Base-by-base conservation (phyloP, 495 filamentous ascomycete species). In the Trichoderma orchidacearum region DNA sequence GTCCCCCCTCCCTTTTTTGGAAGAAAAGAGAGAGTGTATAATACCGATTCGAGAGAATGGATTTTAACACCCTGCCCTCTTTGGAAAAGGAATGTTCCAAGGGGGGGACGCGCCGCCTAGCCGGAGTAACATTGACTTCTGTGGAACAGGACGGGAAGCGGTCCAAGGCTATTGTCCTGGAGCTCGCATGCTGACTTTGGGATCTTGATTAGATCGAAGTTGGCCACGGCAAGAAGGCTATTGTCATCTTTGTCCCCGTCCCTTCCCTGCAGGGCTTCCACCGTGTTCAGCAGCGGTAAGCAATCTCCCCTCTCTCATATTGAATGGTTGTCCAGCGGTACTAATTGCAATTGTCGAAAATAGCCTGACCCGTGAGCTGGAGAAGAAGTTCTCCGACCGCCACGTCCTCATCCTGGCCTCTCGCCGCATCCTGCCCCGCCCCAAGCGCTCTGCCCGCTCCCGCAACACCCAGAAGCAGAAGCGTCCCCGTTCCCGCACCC, bases 351-450 rank as follows among this genome's bases (percentile, higher is more conserved):
- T 0, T 12, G n/a, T 15, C 17, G 11, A 5, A 27, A n/a, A 18
- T 54, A 97, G 93, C 70, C 85, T 98, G 64, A 97, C 93, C 77
- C 93, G 93, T 75, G 93, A 98, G 83, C 90, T 98, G 68, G 93
- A 98, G 83, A 97, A 98, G 89, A 98, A 97, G 81, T 98, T 98
- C 88, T 96, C 93, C 63, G 93, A 97, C 83, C 92, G 93, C 76
- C 93, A 98, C 78, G 93, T 98, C 73, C 83, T 98, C 71, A 89
- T 98, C 84, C 84, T 98, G 62, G 93, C 92, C 66, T 90, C 92
- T 69, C 93, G 93, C 82, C 92, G 93, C 74, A 98, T 98, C 70
- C 87, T 98, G 56, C 91, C 93, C 69, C 88, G 89, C 67, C 93
- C 93, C 70, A 96, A 95, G 83, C 93, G 93, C 68, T 91, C 87